These are phyloP conservation scores for Adenanthera pavonina DNA, from an alignment of 306 rosid species.

Conservation along the genomic window DNA sequence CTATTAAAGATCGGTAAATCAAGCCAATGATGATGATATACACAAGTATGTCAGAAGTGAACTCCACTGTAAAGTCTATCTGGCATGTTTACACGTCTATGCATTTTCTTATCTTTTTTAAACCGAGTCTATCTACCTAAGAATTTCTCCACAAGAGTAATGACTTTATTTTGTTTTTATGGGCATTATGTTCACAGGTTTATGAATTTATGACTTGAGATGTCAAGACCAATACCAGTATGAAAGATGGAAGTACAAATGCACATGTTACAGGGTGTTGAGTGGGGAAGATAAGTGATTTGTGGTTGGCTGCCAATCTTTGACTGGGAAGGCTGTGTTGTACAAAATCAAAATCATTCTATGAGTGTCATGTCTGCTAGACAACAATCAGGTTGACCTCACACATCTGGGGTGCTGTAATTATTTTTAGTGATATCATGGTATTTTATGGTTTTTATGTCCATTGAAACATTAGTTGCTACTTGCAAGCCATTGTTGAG, in stretches of 20 bases:
- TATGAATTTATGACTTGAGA: conserved; percentile 13
- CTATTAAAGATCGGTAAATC: background rate
- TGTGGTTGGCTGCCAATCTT: conserved; percentile 11
- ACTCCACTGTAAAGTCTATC: background rate
- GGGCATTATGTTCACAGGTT: conserved; percentile 23
- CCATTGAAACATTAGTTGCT: conserved; percentile 28
- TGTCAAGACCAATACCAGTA: conserved; percentile 4
- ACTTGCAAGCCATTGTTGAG: conserved; percentile 5
- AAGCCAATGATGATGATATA: background rate
- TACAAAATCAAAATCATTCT: conserved; percentile 30
- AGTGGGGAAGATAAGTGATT: conserved; percentile 17
- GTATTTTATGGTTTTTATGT: conserved; percentile 16
- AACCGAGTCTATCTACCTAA: background rate
- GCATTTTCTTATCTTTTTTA: background rate
- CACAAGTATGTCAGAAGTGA: too few species aligned
- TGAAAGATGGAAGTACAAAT: conserved; percentile 31
- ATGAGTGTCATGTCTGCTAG: conserved; percentile 13
- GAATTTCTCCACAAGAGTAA: background rate
- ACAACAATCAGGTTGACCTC: conserved; percentile 12
- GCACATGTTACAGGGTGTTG: conserved; percentile 17
- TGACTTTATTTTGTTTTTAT: conserved; percentile 29
- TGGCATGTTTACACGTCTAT: background rate
- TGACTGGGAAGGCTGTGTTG: conserved; percentile 31
- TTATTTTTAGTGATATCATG: conserved; percentile 2
- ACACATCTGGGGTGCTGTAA: conserved; percentile 13